These are phyloP conservation scores for Lumnitzera racemosa DNA, from an alignment of 345 rosid genomes.

Conservation along the genomic window DNA sequence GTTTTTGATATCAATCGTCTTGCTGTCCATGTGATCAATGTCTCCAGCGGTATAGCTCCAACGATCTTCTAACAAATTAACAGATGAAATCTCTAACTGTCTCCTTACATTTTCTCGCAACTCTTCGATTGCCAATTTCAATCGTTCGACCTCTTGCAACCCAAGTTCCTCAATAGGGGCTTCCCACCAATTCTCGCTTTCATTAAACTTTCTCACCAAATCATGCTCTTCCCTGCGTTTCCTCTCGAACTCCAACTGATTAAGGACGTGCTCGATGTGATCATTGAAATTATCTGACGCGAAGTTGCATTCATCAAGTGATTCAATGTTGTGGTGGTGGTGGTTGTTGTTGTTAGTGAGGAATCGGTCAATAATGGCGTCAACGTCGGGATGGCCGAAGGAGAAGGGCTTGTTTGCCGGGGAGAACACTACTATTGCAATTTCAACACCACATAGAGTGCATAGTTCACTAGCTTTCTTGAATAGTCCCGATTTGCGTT, in stretches of 20 bases:
- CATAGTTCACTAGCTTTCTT: constrained; percentile 32
- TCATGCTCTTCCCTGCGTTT: constrained; percentile 23
- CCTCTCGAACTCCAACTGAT: constrained; percentile 33
- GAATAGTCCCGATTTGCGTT: constrained; percentile 16
- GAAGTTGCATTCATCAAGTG: constrained; percentile 22
- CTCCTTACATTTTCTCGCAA: constrained; percentile 22
- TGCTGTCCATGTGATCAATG: too few relatives aligned
- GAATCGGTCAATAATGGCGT: constrained; percentile 7
- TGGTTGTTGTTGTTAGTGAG: constrained; percentile 13
- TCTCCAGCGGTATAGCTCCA: too few relatives aligned
- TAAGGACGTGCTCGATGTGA: constrained; percentile 21
- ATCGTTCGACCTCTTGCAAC: constrained; percentile 17
- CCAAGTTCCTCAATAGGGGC: constrained; percentile 21
- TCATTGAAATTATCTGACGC: constrained; percentile 25
- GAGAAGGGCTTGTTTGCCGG: constrained; percentile 16
- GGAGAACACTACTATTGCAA: constrained; percentile 23
- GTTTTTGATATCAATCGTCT: too few relatives aligned
- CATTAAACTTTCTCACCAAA: constrained; percentile 11
- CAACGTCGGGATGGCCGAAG: constrained; percentile 26
- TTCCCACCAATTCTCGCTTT: constrained; percentile 40
- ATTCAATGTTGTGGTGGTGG: constrained; percentile 8
- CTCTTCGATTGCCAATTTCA: constrained; percentile 23
- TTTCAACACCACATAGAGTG: constrained; percentile 24
- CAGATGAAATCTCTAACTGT: constrained; percentile 6
- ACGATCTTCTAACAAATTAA: too few relatives aligned